Percentiles rank a stretch among this genome's conserved stretches.
Evolutionary conservation across 495 filamentous ascomycete species (phyloP).

Genomic region (Xylaria grammica): DNA sequence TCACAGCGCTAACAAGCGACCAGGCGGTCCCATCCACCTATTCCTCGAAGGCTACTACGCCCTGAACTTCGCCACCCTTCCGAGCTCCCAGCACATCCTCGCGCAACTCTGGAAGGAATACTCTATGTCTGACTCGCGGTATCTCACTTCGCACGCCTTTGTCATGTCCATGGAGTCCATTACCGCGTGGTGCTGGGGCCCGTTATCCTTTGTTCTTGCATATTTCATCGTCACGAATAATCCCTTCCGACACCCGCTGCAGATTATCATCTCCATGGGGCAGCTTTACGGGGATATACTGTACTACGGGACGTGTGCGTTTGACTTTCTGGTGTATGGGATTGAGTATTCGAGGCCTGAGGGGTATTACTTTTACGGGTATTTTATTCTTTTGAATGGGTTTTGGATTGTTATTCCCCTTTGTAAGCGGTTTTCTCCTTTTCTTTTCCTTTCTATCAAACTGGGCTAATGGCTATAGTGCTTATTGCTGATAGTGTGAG

Average conservation of each 20-base stretch:
- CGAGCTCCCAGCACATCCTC: constrained; percentile 50
- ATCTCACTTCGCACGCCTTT: constrained; percentile 58
- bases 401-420: constrained; percentile 63
- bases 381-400: constrained; percentile 60
- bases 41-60: constrained; percentile 53
- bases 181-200: constrained; percentile 62
- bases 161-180: constrained; percentile 62
- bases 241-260: constrained; percentile 57
- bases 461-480: too few relatives aligned
- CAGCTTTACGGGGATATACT: constrained; percentile 63
- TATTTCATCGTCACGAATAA: constrained; percentile 50
- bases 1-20: too few relatives aligned
- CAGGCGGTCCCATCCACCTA: too few relatives aligned
- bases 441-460: too few relatives aligned
- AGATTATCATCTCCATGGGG: constrained; percentile 58
- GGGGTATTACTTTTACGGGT: constrained; percentile 60
- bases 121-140: constrained; percentile 62
- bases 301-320: constrained; percentile 60
- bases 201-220: constrained; percentile 57
- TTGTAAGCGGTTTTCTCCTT: too few relatives aligned
- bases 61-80: constrained; percentile 49
- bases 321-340: constrained; percentile 48
- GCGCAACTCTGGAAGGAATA: constrained; percentile 70
- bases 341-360: constrained; percentile 59
- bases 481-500: too few relatives aligned